These are phyloP conservation scores for Ceratocystis eucalypticola DNA, from an alignment of 2,329 filamentous ascomycete genomes.

Conservation along the genomic window DNA sequence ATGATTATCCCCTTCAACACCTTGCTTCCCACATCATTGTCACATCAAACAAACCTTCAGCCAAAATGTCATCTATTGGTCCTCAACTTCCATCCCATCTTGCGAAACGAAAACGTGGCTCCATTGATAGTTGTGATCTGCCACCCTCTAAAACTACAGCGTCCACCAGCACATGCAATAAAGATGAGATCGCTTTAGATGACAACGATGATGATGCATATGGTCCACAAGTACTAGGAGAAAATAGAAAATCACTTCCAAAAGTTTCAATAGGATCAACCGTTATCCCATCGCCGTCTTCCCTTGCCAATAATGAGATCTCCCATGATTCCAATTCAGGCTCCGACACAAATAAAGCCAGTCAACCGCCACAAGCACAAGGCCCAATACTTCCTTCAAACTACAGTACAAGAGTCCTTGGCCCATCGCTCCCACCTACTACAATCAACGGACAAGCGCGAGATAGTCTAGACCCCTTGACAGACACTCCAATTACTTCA, in stretches of 20 bases:
- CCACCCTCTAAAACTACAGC: slow-evolving; percentile 34
- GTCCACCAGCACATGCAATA: slow-evolving; percentile 17
- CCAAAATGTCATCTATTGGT: slow-evolving; percentile 54
- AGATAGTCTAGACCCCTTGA: slow-evolving; percentile 15
- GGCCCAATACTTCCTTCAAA: slow-evolving; percentile 23
- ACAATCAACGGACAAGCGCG: slow-evolving; percentile 29
- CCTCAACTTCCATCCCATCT: slow-evolving; percentile 57
- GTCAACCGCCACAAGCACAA: slow-evolving; percentile 24
- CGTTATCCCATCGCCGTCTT: too few species aligned
- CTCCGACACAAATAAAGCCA: slow-evolving; percentile 21
- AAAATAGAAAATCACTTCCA: too few species aligned
- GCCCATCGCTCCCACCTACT: slow-evolving; percentile 21
- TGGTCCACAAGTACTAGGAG: background rate
- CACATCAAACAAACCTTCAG: background rate
- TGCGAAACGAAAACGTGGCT: slow-evolving; percentile 46
- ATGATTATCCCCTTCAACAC: background rate
- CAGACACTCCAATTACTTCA: background rate
- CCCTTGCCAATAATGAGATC: background rate
- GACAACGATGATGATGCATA: slow-evolving; percentile 25
- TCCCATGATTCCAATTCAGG: slow-evolving; percentile 25
- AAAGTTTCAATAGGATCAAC: background rate
- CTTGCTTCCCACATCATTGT: background rate
- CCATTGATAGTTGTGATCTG: slow-evolving; percentile 29
- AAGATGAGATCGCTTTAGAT: slow-evolving; percentile 28
- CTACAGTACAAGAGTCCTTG: slow-evolving; percentile 20